Evolutionary conservation across 306 rosid species (phyloP).

Genomic region (Cotoneaster glaucophyllus): DNA sequence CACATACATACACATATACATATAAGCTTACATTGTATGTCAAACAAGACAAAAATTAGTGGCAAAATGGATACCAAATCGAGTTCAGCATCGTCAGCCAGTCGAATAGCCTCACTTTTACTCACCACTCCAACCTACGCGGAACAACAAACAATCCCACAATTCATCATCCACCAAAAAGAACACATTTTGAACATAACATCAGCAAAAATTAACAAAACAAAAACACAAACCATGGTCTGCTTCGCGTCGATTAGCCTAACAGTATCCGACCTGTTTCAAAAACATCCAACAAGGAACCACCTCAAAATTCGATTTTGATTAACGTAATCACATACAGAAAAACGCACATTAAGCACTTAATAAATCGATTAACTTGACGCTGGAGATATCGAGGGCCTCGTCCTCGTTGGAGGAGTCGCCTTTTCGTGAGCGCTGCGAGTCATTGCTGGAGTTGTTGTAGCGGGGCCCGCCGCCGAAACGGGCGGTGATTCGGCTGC

Average conservation of each 20-base stretch:
- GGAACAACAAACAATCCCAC: background rate
- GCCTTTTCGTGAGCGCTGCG: conserved; percentile 21
- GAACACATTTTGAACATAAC: background rate
- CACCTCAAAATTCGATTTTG: conserved; percentile 1
- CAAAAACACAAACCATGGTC: conserved; percentile 55
- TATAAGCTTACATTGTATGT: background rate
- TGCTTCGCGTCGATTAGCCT: conserved; percentile 83
- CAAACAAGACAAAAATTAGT: background rate
- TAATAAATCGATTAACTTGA: conserved; percentile 33
- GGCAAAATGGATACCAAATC: conserved; percentile 53
- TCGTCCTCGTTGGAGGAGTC: conserved; percentile 44
- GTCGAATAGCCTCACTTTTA: conserved; percentile 56
- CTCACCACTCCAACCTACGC: conserved; percentile 77
- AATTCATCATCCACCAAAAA: background rate
- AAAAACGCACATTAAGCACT: background rate
- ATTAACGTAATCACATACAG: background rate
- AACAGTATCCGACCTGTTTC: conserved; percentile 71
- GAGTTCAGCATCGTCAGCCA: conserved; percentile 75
- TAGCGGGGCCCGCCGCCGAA: conserved; percentile 45
- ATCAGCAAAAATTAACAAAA: background rate
- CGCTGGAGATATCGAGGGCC: conserved; percentile 52
- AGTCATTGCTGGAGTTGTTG: conserved; percentile 19
- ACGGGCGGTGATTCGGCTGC: conserved; percentile 40
- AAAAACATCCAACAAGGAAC: conserved; percentile 17
- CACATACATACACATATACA: too few relatives aligned